Evolutionary conservation across 805 yeast species (phyloP).

Genomic region (Cyberlindnera suaveolens): DNA sequence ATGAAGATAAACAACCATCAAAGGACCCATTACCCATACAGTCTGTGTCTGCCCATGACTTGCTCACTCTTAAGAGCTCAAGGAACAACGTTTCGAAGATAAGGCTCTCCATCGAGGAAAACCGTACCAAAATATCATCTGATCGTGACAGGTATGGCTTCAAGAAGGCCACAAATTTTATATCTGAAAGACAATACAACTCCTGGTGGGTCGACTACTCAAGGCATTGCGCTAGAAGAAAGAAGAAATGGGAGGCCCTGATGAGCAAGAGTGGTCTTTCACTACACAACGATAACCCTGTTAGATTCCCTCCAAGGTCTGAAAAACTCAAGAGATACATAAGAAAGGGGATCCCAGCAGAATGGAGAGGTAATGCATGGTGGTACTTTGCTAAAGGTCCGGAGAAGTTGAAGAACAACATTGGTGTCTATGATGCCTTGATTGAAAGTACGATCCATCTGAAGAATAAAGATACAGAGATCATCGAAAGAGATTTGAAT

Average conservation of each 20-base stretch:
- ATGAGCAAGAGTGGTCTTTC: constrained; percentile 64
- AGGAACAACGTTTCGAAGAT: constrained; percentile 10
- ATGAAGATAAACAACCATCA: neutral
- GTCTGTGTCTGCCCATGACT: constrained; percentile 3
- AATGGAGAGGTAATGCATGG: constrained; percentile 98
- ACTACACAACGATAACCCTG: constrained; percentile 43
- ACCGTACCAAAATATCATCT: constrained; percentile 6
- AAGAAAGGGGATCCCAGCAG: constrained; percentile 92
- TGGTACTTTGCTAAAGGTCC: constrained; percentile 87
- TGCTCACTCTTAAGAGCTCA: constrained; percentile 7
- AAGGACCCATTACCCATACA: neutral
- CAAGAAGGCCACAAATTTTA: constrained; percentile 52
- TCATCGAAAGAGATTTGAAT: constrained; percentile 88
- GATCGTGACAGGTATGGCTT: constrained; percentile 79
- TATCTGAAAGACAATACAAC: constrained; percentile 54
- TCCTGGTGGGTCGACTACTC: constrained; percentile 71
- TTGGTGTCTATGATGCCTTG: constrained; percentile 68
- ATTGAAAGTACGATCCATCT: constrained; percentile 49
- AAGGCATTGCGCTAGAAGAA: constrained; percentile 54
- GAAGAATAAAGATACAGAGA: constrained; percentile 75
- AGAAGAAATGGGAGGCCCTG: constrained; percentile 68
- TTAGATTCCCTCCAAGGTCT: constrained; percentile 69
- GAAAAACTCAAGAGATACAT: constrained; percentile 76
- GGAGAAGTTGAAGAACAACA: constrained; percentile 60
- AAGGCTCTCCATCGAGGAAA: constrained; percentile 10